Evolutionary conservation across 192 early-diverging fungal genomes (phyloP).

Genomic region (Funneliformis mosseae): DNA sequence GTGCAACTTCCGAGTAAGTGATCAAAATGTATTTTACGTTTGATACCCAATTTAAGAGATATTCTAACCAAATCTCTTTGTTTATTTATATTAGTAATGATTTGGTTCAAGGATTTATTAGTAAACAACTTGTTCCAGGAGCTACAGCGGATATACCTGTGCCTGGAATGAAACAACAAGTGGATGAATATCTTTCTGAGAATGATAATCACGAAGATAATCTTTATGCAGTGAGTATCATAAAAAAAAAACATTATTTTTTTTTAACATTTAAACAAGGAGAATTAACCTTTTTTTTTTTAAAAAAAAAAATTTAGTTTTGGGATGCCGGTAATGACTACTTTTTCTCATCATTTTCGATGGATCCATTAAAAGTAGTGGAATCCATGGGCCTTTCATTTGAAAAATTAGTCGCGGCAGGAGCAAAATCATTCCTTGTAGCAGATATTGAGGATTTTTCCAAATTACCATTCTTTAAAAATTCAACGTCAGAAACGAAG

Average conservation of each 20-base stretch:
- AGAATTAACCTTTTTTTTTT: not conserved
- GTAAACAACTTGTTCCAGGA: not conserved
- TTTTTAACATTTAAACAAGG: too few species aligned
- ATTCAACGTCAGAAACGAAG: not conserved
- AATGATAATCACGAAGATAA: not conserved
- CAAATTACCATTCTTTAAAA: not conserved
- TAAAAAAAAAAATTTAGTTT: not conserved
- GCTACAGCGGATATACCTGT: too few species aligned
- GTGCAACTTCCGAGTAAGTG: not conserved
- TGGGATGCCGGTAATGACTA: not conserved
- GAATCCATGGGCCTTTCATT: not conserved
- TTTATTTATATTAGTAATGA: not conserved
- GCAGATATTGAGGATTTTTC: not conserved
- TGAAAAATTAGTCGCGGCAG: not conserved
- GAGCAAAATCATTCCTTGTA: not conserved
- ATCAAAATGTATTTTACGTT: not conserved
- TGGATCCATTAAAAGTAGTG: not conserved
- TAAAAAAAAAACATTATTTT: too few species aligned
- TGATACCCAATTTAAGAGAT: not conserved
- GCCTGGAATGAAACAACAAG: too few species aligned
- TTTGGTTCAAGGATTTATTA: not conserved
- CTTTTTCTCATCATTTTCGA: not conserved
- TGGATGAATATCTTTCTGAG: not conserved
- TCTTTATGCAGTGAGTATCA: not conserved
- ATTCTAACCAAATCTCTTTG: not conserved